phyloP scores from a whole-genome alignment of 257 asterid species.

The Jacaranda copaia region DNA sequence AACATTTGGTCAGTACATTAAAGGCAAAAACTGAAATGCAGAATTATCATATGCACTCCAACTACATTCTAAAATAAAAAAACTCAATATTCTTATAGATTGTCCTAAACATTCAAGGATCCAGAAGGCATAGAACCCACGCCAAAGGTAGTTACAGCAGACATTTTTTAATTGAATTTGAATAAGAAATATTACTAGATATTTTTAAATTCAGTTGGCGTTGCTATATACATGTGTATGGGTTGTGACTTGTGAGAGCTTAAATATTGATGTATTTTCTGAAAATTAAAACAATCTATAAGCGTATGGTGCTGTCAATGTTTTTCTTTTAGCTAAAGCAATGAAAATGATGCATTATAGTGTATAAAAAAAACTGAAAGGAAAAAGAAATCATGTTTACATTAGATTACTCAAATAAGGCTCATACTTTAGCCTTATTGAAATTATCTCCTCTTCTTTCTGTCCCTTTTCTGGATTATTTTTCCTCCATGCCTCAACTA shows the following conservation, averaged over 20 bases:
- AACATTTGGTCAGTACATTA: slow-evolving; percentile 22
- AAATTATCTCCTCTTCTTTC: slow-evolving; percentile 7
- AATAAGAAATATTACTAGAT: no score
- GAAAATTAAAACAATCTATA: no score
- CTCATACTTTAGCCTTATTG: slow-evolving; percentile 4
- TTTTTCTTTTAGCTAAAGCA: no score
- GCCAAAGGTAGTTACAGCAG: neutral
- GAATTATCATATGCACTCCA: slow-evolving; percentile 4
- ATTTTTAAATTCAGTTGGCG: no score
- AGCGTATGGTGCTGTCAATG: no score
- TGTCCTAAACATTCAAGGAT: neutral
- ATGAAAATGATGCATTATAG: no score
- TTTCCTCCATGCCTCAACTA: slow-evolving; percentile 1
- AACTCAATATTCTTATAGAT: slow-evolving; percentile 1
- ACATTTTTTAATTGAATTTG: neutral
- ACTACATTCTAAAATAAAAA: neutral
- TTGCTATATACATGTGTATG: no score
- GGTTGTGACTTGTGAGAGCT: no score
- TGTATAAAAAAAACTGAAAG: no score
- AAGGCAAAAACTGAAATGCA: slow-evolving; percentile 30
- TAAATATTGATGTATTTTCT: no score
- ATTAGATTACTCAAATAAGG: neutral
- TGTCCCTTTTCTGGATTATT: neutral
- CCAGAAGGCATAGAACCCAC: slow-evolving; percentile 24
- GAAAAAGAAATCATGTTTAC: no score